phyloP scores from a whole-genome alignment of 345 rosid species.

The Eucalyptus guilfoylei region DNA sequence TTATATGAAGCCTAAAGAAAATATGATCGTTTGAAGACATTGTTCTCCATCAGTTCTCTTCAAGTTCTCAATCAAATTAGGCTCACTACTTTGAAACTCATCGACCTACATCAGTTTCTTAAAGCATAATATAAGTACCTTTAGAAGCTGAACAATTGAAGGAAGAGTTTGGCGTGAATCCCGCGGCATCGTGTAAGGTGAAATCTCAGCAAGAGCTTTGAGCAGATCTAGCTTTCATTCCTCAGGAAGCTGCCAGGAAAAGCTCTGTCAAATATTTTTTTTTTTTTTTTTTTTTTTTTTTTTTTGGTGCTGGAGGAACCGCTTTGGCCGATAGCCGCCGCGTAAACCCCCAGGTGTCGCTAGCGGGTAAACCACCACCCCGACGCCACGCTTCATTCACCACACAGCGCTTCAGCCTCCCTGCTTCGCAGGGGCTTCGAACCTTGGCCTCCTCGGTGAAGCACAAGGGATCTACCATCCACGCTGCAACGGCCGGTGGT shows the following conservation, averaged over 20 bases:
- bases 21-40: not conserved
- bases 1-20: not conserved
- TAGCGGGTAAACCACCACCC: too few relatives aligned
- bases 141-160: conserved; percentile 71
- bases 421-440: too few relatives aligned
- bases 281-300: too few relatives aligned
- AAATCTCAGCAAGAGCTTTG: conserved; percentile 87
- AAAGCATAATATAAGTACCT: conserved; percentile 26
- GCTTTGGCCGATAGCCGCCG: too few relatives aligned
- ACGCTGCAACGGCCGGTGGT: too few relatives aligned
- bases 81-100: not conserved
- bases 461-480: too few relatives aligned
- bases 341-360: too few relatives aligned
- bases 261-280: too few relatives aligned
- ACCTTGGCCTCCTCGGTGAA: too few relatives aligned
- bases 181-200: conserved; percentile 79
- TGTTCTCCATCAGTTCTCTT: not conserved
- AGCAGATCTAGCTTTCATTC: conserved; percentile 95
- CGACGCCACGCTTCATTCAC: too few relatives aligned
- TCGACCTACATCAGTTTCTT: not conserved
- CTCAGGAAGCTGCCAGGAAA: conserved; percentile 69
- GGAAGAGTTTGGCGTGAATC: conserved; percentile 96
- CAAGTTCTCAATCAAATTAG: not conserved
- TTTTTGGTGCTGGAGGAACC: too few relatives aligned
- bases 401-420: too few relatives aligned